Conservation (phyloP, 2,329 filamentous ascomycete species). For the Alternaria panax region DNA sequence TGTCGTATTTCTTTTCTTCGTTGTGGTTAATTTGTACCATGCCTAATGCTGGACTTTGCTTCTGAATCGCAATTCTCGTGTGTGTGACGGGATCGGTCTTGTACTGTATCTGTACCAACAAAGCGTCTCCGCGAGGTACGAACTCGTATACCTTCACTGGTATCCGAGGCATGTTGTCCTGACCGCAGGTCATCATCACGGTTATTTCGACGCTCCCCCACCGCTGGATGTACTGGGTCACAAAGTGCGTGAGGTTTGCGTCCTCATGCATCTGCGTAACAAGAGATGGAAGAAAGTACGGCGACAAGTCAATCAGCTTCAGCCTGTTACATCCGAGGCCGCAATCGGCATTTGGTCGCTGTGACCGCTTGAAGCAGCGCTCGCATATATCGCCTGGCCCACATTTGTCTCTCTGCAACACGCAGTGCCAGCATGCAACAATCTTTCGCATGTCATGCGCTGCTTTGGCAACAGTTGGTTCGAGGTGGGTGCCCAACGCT, state of each 20-base stretch:
- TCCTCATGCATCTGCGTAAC: constrained; percentile 54
- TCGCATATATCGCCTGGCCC: constrained; percentile 50
- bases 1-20: constrained; percentile 55
- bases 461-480: constrained; percentile 49
- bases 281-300: constrained; percentile 54
- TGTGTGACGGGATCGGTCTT: constrained; percentile 48
- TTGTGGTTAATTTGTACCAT: constrained; percentile 55
- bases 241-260: constrained; percentile 51
- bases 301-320: constrained; percentile 54
- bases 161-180: constrained; percentile 52
- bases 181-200: constrained; percentile 54
- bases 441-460: constrained; percentile 56
- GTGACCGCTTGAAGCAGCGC: constrained; percentile 50
- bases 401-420: constrained; percentile 57
- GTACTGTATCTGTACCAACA: constrained; percentile 54
- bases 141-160: constrained; percentile 58
- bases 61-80: constrained; percentile 39
- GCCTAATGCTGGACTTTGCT: constrained; percentile 56
- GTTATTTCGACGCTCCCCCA: constrained; percentile 50
- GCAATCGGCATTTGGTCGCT: constrained; percentile 49
- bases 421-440: constrained; percentile 58
- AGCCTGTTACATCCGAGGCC: constrained; percentile 56
- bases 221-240: constrained; percentile 48
- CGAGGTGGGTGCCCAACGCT: constrained; percentile 49
- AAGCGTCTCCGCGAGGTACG: constrained; percentile 49